Evolutionary conservation across 2,329 filamentous ascomycete genomes (phyloP).

Genomic region (Tolypocladium nubicola): DNA sequence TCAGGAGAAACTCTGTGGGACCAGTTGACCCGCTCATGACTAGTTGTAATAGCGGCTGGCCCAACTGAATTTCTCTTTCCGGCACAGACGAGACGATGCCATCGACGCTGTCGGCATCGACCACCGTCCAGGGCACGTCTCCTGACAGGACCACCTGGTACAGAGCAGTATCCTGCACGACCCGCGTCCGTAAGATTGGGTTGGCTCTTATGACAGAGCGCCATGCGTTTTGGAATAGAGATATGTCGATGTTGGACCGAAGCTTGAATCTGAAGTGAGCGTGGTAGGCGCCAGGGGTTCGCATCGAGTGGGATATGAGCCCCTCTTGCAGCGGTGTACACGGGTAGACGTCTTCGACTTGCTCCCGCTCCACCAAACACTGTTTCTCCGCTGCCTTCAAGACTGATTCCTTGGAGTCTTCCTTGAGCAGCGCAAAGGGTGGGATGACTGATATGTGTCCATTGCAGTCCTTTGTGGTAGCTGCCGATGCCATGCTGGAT

Average conservation of each 20-base stretch:
- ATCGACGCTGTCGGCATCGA: conserved; percentile 7
- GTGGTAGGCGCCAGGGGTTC: conserved; percentile 33
- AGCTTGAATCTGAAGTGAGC: conserved; percentile 32
- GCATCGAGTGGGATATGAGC: conserved; percentile 34
- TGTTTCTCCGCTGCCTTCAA: not conserved
- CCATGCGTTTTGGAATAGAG: conserved; percentile 23
- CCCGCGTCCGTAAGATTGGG: conserved; percentile 32
- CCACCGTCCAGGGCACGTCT: conserved; percentile 16
- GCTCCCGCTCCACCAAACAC: not conserved
- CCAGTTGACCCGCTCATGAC: conserved; percentile 12
- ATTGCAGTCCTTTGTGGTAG: not conserved
- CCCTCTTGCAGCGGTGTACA: conserved; percentile 40
- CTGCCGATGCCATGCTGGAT: not conserved
- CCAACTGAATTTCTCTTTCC: conserved; percentile 22
- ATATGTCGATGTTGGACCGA: conserved; percentile 13
- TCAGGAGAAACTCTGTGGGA: conserved; percentile 15
- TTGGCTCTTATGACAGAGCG: conserved; percentile 21
- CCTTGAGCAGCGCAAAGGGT: conserved; percentile 1
- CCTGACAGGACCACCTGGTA: conserved; percentile 25
- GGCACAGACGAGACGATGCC: not conserved
- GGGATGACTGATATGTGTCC: not conserved
- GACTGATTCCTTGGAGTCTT: not conserved
- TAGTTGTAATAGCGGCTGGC: conserved; percentile 30
- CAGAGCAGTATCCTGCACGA: conserved; percentile 25
- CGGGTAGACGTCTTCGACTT: conserved; percentile 37